Conservation (phyloP, 345 rosid species). For the Ceriops decandra region DNA sequence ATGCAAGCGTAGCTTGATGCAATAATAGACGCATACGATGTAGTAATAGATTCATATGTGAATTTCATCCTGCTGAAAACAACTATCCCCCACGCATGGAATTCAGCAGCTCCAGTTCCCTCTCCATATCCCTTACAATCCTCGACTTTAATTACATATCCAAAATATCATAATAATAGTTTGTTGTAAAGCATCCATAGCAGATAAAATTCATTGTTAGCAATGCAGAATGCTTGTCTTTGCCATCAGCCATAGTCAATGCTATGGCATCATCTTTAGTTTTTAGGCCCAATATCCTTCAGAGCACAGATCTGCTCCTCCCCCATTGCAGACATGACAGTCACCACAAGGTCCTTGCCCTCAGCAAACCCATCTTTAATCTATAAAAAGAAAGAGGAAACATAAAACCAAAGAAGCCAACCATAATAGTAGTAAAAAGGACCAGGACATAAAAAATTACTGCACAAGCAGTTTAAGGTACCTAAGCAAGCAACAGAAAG, state of each 20-base stretch:
- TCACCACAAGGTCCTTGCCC: slow-evolving; percentile 72
- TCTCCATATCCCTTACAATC: slow-evolving; percentile 14
- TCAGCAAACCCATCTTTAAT: slow-evolving; percentile 68
- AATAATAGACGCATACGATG: not conserved
- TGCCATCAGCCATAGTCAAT: slow-evolving; percentile 22
- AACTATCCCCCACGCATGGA: slow-evolving; percentile 11
- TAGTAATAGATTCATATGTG: not conserved
- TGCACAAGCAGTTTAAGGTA: not conserved
- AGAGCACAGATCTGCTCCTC: slow-evolving; percentile 88
- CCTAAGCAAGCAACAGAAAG: not conserved
- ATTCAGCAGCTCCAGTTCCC: slow-evolving; percentile 1
- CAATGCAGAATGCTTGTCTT: slow-evolving; percentile 9
- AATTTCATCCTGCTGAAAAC: slow-evolving; percentile 11
- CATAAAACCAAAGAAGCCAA: not conserved
- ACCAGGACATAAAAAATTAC: not conserved
- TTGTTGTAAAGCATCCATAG: slow-evolving; percentile 12
- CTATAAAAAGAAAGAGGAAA: slow-evolving; percentile 22
- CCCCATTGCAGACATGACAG: slow-evolving; percentile 88
- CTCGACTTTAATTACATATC: slow-evolving; percentile 17
- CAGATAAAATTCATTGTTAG: slow-evolving; percentile 16
- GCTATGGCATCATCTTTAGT: slow-evolving; percentile 34
- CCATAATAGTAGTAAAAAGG: not conserved
- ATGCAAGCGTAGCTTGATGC: not conserved
- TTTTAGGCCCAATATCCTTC: slow-evolving; percentile 76
- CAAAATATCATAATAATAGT: slow-evolving; percentile 16